A percentile compares a stretch with the other conserved stretches of the same genome.
phyloP scores from a whole-genome alignment of 192 early-diverging fungal species.

The Chytriomyces hyalinus region DNA sequence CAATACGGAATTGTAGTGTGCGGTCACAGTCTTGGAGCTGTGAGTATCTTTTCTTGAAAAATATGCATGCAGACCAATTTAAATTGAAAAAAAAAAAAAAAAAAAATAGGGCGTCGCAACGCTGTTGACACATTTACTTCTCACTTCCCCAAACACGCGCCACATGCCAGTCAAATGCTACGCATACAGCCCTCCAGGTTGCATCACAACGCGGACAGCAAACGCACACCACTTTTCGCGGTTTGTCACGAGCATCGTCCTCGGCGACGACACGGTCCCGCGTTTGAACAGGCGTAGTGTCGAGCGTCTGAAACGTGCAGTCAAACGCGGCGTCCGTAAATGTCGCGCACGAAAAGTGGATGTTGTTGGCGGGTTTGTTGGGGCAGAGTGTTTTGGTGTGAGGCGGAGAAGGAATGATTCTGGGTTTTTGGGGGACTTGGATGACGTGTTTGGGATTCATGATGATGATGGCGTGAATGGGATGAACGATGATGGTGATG shows the following conservation, averaged over 20 bases:
- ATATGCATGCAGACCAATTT: neutral
- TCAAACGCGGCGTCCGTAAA: conserved; percentile 22
- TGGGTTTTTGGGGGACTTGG: conserved; percentile 14
- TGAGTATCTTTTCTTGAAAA: conserved; percentile 10
- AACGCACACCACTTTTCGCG: conserved; percentile 41
- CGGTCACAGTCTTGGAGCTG: conserved; percentile 57
- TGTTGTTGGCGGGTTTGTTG: conserved; percentile 42
- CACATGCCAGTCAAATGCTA: conserved; percentile 31
- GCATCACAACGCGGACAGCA: conserved; percentile 45
- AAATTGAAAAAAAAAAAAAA: neutral
- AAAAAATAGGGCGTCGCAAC: conserved; percentile 46
- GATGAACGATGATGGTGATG: conserved; percentile 2
- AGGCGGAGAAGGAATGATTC: neutral
- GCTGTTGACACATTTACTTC: conserved; percentile 49
- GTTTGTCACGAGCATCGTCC: conserved; percentile 54
- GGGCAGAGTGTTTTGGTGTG: conserved; percentile 29
- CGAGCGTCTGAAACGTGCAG: conserved; percentile 45
- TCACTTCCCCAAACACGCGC: conserved; percentile 5
- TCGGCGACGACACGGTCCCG: conserved; percentile 52
- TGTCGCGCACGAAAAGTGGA: conserved; percentile 49
- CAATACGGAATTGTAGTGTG: conserved; percentile 41
- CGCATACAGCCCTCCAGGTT: conserved; percentile 54
- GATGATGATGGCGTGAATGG: neutral
- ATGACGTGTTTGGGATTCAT: conserved; percentile 4
- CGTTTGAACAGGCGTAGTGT: conserved; percentile 50